Conservation (phyloP, 1,139 yeast genomes). For the Yarrowia galli region DNA sequence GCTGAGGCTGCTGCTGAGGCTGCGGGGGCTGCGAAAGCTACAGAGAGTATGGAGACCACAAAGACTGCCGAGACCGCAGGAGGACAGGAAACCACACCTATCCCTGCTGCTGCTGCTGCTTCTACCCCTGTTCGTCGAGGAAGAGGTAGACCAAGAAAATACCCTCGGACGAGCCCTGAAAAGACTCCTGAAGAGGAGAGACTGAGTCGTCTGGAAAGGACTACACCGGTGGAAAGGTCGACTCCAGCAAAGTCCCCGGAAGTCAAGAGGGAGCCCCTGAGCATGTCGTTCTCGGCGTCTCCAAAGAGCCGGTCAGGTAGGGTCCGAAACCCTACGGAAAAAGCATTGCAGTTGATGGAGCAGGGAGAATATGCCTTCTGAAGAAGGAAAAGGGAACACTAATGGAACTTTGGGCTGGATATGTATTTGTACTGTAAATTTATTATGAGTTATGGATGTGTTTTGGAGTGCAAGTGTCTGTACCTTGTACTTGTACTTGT, state of each 20-base stretch:
- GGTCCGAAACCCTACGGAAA: conserved; percentile 25
- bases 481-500: no score
- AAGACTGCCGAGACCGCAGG: no score
- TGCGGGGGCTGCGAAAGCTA: background rate
- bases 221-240: background rate
- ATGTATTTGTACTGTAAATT: conserved; percentile 29
- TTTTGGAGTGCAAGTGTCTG: no score
- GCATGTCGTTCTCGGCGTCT: conserved; percentile 1
- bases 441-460: background rate
- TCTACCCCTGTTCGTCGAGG: background rate
- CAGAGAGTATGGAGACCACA: background rate
- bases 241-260: background rate
- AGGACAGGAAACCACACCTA: background rate
- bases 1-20: background rate
- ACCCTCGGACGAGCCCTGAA: background rate
- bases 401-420: conserved; percentile 1
- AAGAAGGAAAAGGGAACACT: background rate
- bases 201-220: background rate
- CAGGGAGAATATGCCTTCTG: conserved; percentile 9
- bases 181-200: background rate
- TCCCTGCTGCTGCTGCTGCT: background rate
- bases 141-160: conserved; percentile 10
- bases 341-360: conserved; percentile 27
- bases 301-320: conserved; percentile 7
- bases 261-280: conserved; percentile 7